Percentiles rank a stretch among this genome's conserved stretches.
phyloP scores from a whole-genome alignment of 78 protist species.

The Ministeria vibrans region DNA sequence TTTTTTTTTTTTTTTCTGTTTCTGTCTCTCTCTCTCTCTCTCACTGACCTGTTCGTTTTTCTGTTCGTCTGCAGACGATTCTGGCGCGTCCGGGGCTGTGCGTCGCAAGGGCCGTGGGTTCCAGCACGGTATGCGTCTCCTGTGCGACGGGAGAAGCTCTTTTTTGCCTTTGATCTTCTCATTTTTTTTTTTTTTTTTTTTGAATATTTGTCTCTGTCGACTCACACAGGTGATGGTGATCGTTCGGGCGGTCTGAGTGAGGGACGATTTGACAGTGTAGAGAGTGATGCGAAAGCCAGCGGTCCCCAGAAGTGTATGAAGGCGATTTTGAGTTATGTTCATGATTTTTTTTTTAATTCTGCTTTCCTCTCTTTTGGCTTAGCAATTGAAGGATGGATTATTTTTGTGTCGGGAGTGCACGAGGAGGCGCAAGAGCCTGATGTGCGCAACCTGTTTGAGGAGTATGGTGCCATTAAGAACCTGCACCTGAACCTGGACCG shows the following conservation, averaged over 20 bases:
- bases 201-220: no score
- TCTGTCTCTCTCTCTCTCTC: not conserved
- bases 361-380: no score
- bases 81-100: not conserved
- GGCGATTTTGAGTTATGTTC: no score
- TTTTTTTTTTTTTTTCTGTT: not conserved
- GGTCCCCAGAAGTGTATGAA: no score
- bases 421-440: conserved; percentile 64
- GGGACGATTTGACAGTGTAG: no score
- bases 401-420: conserved; percentile 49
- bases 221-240: no score
- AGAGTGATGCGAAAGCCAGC: no score
- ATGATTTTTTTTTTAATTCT: no score
- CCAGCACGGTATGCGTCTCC: not conserved
- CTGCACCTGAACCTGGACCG: conserved; percentile 59
- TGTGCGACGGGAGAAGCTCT: no score
- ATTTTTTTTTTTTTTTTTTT: no score
- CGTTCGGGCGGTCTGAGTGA: no score
- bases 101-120: not conserved
- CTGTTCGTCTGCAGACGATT: not conserved
- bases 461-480: conserved; percentile 45
- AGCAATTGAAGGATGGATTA: conserved; percentile 65
- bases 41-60: not conserved
- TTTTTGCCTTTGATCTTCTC: not conserved
- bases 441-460: conserved; percentile 34